Evolutionary conservation across 2,329 filamentous ascomycete species (phyloP).

Genomic region (Fusarium hostae): DNA sequence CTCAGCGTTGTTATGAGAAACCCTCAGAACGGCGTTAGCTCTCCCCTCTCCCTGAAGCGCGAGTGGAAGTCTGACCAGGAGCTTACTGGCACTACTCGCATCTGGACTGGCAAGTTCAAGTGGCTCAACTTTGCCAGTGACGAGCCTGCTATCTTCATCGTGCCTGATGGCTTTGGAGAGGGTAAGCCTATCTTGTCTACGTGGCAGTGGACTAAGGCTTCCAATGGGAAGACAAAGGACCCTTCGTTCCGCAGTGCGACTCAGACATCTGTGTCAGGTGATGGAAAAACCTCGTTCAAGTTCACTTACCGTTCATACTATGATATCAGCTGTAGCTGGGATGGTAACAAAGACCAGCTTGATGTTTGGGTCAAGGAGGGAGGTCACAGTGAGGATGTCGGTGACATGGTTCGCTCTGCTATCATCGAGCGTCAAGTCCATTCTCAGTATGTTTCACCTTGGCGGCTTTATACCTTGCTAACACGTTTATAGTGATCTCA

Average conservation of each 20-base stretch:
- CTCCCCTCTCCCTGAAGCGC: background rate
- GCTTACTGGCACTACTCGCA: background rate
- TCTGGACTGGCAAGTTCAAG: slow-evolving; percentile 41
- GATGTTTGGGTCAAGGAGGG: slow-evolving; percentile 13
- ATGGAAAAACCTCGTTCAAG: background rate
- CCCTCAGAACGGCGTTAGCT: background rate
- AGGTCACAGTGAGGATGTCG: background rate
- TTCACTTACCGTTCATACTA: slow-evolving; percentile 27
- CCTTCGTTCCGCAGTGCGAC: slow-evolving; percentile 8
- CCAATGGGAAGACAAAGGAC: background rate
- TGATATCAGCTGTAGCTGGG: slow-evolving; percentile 26
- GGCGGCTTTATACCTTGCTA: no score
- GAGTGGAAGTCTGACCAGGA: slow-evolving; percentile 28
- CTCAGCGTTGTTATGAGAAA: slow-evolving; percentile 28
- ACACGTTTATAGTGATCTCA: slow-evolving; percentile 4
- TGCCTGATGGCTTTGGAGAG: slow-evolving; percentile 32
- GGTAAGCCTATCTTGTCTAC: slow-evolving; percentile 32
- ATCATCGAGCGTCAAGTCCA: slow-evolving; percentile 9
- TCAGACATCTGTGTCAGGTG: no score
- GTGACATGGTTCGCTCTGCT: slow-evolving; percentile 10
- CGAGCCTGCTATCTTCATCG: slow-evolving; percentile 35
- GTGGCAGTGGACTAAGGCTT: slow-evolving; percentile 33
- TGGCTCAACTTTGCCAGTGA: slow-evolving; percentile 17
- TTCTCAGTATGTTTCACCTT: background rate
- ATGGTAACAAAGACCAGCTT: slow-evolving; percentile 22